phyloP scores from a whole-genome alignment of 805 yeast genomes.

The Candida orba region DNA sequence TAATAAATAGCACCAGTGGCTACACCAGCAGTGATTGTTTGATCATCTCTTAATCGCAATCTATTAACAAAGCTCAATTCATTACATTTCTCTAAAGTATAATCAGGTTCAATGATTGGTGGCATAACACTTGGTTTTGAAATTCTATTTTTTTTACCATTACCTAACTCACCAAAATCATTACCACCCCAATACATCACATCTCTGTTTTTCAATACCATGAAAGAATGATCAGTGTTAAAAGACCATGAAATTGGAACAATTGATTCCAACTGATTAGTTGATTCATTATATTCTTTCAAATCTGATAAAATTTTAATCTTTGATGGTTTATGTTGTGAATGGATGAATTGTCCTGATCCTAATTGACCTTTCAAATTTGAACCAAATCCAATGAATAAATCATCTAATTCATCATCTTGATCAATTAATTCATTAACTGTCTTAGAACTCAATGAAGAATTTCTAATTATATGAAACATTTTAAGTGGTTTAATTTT shows the following conservation, averaged over 20 bases:
- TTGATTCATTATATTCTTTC: constrained; percentile 47
- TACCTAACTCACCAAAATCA: constrained; percentile 76
- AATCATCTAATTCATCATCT: constrained; percentile 24
- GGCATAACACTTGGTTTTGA: constrained; percentile 51
- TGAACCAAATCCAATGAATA: constrained; percentile 64
- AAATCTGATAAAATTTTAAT: constrained; percentile 35
- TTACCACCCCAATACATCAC: constrained; percentile 82
- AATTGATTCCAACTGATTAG: constrained; percentile 34
- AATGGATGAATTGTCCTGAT: constrained; percentile 65
- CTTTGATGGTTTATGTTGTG: constrained; percentile 58
- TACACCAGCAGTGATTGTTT: constrained; percentile 56
- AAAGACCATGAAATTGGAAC: constrained; percentile 44
- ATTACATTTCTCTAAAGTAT: constrained; percentile 24
- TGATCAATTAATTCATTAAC: constrained; percentile 16
- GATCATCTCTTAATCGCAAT: constrained; percentile 43
- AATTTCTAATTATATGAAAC: constrained; percentile 24
- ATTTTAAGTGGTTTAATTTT: constrained; percentile 28
- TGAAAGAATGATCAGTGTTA: constrained; percentile 61
- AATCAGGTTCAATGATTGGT: constrained; percentile 47
- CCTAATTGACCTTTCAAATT: constrained; percentile 88
- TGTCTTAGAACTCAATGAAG: constrained; percentile 1
- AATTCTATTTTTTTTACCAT: constrained; percentile 60
- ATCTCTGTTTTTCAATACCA: constrained; percentile 54
- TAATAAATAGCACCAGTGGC: constrained; percentile 57
- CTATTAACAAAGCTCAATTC: constrained; percentile 34